A percentile compares a stretch with the other conserved stretches of the same genome.
phyloP scores from a whole-genome alignment of 345 rosid species.

The rapeseed (Brassica napus) region Da-Ae NC_063449.1:9293001-9293500 shows the following conservation, averaged over 20 bases:
- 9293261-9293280: not conserved
- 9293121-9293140: too few species aligned
- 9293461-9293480: constrained; percentile 5
- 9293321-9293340: not conserved
- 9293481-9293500: constrained; percentile 24
- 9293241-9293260: not conserved
- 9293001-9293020: too few species aligned
- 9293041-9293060: too few species aligned
- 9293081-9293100: too few species aligned
- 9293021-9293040: too few species aligned
- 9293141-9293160: too few species aligned
- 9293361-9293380: constrained; percentile 11
- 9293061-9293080: too few species aligned
- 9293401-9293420: constrained; percentile 25
- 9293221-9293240: not conserved
- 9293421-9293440: not conserved
- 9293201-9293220: not conserved
- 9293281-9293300: not conserved
- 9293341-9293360: not conserved
- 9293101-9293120: too few species aligned
- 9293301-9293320: too few species aligned
- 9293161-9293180: not conserved
- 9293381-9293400: not conserved
- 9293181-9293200: not conserved
- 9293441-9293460: not conserved